phyloP scores from a whole-genome alignment of 345 rosid genomes.

The Salix dunnii region DNA sequence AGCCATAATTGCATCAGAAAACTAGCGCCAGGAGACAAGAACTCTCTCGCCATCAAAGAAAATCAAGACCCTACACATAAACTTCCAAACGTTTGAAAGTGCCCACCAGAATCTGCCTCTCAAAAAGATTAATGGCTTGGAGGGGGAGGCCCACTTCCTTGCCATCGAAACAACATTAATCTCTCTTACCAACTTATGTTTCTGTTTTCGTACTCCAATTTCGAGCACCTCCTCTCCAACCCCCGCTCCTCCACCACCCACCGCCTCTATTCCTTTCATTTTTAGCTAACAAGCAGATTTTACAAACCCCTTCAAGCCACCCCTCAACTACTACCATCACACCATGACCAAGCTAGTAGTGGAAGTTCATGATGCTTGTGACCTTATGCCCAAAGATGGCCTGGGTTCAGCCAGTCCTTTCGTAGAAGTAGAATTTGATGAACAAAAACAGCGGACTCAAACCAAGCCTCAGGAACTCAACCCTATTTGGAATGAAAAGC shows the following conservation, averaged over 20 bases:
- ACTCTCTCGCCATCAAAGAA: neutral
- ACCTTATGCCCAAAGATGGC: conserved; percentile 78
- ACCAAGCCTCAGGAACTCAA: conserved; percentile 63
- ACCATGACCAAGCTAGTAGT: conserved; percentile 69
- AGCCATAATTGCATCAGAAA: neutral
- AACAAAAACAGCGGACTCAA: conserved; percentile 52
- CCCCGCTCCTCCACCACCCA: conserved; percentile 15
- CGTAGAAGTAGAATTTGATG: conserved; percentile 64
- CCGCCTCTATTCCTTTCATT: conserved; percentile 6
- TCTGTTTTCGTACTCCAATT: conserved; percentile 32
- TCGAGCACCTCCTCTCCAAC: conserved; percentile 17
- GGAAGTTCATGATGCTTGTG: conserved; percentile 70
- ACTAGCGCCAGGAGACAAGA: neutral
- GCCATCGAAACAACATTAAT: neutral
- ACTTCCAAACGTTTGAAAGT: conserved; percentile 1
- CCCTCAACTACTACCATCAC: neutral
- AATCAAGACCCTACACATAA: neutral
- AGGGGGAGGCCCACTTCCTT: conserved; percentile 19
- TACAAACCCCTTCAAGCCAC: neutral
- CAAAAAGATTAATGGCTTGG: neutral
- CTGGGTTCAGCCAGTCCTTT: conserved; percentile 75
- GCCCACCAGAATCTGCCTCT: conserved; percentile 22
- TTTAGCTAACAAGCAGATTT: neutral
- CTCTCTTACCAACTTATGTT: conserved; percentile 18
- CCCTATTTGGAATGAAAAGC: conserved; percentile 71